Evolutionary conservation across 768 basidiomycete genomes (phyloP), one percentile per base, ranked within the genome.

Genomic region (Baorangia bicolor): DNA sequence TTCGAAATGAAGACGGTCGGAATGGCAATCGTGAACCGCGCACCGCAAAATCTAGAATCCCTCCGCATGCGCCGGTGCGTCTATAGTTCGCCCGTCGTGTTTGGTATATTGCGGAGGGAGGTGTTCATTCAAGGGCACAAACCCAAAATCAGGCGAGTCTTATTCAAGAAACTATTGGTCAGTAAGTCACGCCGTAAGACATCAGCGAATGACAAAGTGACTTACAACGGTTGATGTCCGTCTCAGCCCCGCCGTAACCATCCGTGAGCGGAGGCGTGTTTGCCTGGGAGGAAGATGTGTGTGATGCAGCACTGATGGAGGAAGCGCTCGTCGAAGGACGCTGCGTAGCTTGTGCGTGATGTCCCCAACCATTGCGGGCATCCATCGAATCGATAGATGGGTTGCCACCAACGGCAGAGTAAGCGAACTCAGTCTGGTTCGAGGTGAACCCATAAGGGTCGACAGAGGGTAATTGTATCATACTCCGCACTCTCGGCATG

Each of bases 91-190:
- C 78, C 78, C 41, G 78, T 65, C 56, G 78, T 71, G 65, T 58
- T 87, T 86, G 74, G 74, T 79, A 77, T 85, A 86, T 63, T 82
- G 79, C 63, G 79, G 77, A 50, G 83, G 80, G 53, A 89, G 72
- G 66, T 90, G 86, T 69, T 89, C 88, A 72, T 85, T 88, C 87
- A 90, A 87, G 65, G 81, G 78, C 67, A 90, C 88, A 75, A 84
- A 91, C 57, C 87, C 90, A 77, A 89, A 90, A 79, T 90, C 88
- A 73, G 89, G 89, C 66, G 88, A 88, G 81, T 87, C 89, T 66
- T 70, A 52, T 71, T 71, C 64, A 71, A 66, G 65, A 73, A 71
- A 77, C 73, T 75, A 67, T 49, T 56, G 53, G 75, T 81, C 75
- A 80, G 77, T 78, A 78, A 76, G 72, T 66, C 68, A 75, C 74